phyloP scores from a whole-genome alignment of 2,329 filamentous ascomycete species.

The Rhynchosporium secalis region DNA sequence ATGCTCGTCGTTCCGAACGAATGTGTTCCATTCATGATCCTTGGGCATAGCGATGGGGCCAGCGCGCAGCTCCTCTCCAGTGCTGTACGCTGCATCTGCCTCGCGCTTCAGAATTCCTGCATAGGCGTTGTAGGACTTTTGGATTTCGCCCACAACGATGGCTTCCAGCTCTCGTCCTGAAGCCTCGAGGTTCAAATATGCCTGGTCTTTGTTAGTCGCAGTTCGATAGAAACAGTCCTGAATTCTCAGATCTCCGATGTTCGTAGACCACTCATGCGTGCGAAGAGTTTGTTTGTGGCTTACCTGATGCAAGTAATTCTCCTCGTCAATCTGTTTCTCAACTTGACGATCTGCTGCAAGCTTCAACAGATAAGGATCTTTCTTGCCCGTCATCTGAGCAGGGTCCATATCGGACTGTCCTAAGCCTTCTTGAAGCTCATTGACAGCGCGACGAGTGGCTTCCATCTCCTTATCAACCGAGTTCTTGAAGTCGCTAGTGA shows the following conservation, averaged over 20 bases:
- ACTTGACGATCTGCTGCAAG: constrained; percentile 86
- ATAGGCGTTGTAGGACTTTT: constrained; percentile 95
- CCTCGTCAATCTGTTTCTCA: constrained; percentile 90
- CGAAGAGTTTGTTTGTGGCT: constrained; percentile 36
- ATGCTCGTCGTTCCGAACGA: constrained; percentile 73
- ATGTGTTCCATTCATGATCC: constrained; percentile 86
- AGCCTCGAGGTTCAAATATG: constrained; percentile 89
- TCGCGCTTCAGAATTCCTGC: constrained; percentile 90
- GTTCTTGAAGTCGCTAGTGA: constrained; percentile 96
- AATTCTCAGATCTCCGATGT: background rate
- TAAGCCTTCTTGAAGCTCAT: constrained; percentile 77
- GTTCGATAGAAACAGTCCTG: background rate
- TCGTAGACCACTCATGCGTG: background rate
- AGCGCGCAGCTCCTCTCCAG: constrained; percentile 77
- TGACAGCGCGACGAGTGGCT: constrained; percentile 74
- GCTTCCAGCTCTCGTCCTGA: constrained; percentile 94
- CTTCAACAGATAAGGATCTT: constrained; percentile 87
- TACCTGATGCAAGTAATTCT: constrained; percentile 93
- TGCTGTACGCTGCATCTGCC: constrained; percentile 75
- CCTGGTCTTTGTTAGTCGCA: constrained; percentile 51
- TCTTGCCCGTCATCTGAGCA: constrained; percentile 74
- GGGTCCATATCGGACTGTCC: constrained; percentile 78
- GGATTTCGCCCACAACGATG: constrained; percentile 95
- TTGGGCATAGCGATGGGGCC: constrained; percentile 92
- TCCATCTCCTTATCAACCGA: constrained; percentile 95